Conservation (phyloP, 257 asterid genomes). For the Primulina tabacum region DNA sequence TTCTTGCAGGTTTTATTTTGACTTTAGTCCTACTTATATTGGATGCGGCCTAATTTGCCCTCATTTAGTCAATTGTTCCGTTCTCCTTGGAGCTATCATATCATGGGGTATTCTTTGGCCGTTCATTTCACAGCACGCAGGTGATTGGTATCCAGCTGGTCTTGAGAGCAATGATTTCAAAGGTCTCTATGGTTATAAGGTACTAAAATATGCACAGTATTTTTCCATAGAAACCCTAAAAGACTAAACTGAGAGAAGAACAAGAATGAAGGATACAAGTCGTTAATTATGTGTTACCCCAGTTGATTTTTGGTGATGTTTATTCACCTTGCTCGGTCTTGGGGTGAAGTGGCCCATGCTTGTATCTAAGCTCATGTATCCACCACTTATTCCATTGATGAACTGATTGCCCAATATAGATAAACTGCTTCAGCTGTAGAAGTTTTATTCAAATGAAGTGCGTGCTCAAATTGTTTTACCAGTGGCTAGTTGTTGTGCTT, state of each 20-base stretch:
- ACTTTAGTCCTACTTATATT: constrained; percentile 91
- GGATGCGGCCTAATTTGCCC: constrained; percentile 98
- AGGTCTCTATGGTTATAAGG: constrained; percentile 95
- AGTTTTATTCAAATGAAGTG: background rate
- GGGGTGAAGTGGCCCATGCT: background rate
- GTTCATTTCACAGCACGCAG: constrained; percentile 65
- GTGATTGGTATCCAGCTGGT: constrained; percentile 89
- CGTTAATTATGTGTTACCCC: background rate
- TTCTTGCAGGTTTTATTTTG: constrained; percentile 85
- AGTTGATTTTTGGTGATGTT: background rate
- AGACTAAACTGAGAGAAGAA: background rate
- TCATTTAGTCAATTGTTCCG: constrained; percentile 90
- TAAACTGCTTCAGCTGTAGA: background rate
- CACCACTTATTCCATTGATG: background rate
- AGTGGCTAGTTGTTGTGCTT: constrained; percentile 1
- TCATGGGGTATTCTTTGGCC: constrained; percentile 99
- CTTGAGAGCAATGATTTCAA: constrained; percentile 92
- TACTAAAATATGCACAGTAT: constrained; percentile 22
- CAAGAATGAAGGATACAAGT: background rate
- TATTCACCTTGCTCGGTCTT: background rate
- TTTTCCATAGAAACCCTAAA: constrained; percentile 4
- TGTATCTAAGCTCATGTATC: background rate
- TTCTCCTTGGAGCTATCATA: constrained; percentile 87
- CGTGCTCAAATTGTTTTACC: background rate
- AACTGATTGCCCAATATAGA: background rate